A percentile compares a stretch with the other conserved stretches of the same genome.
These are phyloP conservation scores for Phylloporus sp. DNA, from an alignment of 768 basidiomycete genomes.

Conservation along the genomic window DNA sequence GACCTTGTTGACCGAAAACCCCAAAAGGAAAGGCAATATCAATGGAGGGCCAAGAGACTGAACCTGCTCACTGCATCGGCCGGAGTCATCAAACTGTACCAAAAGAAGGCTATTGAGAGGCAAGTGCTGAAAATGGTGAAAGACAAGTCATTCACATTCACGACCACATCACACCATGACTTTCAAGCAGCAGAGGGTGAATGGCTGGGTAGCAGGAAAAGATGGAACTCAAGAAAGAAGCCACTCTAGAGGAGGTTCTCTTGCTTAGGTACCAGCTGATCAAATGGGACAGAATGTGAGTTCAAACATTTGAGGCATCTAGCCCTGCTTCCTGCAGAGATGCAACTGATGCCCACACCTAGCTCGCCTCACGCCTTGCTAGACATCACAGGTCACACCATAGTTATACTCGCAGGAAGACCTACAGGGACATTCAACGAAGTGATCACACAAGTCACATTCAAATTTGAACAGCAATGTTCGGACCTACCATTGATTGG, in stretches of 20 bases:
- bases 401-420: background rate
- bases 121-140: background rate
- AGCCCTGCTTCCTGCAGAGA: too few species aligned
- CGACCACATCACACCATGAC: background rate
- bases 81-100: too few species aligned
- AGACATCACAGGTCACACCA: background rate
- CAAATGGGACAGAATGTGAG: slow-evolving; percentile 6
- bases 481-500: too few species aligned
- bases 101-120: background rate
- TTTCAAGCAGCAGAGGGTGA: background rate
- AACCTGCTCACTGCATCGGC: too few species aligned
- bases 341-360: too few species aligned
- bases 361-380: background rate
- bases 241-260: background rate
- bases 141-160: background rate
- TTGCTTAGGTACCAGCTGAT: background rate
- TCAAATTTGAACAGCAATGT: background rate
- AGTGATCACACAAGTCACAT: background rate
- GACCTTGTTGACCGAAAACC: too few species aligned
- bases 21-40: too few species aligned
- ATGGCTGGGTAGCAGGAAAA: background rate
- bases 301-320: too few species aligned
- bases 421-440: background rate
- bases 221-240: fast-evolving
- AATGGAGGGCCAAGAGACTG: too few species aligned